A percentile compares a stretch with the other conserved stretches of the same genome.
Conservation (phyloP, 2,329 filamentous ascomycete species). For the Achaetomium macrosporum region DNA sequence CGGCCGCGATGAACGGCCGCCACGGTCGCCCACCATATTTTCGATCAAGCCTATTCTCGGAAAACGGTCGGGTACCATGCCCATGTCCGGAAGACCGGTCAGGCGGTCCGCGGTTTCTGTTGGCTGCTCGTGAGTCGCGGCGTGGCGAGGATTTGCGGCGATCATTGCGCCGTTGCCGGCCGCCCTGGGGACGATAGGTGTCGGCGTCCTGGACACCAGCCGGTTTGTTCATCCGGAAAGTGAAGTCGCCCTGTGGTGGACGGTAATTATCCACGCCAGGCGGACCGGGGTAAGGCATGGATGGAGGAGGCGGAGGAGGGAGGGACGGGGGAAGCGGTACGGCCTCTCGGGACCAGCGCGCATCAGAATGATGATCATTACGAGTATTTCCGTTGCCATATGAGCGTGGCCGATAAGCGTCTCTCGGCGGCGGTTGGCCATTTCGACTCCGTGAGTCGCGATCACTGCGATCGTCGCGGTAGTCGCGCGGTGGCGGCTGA, state of each 20-base stretch:
- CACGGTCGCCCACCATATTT: conserved; percentile 13
- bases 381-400: conserved; percentile 7
- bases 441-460: conserved; percentile 17
- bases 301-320: neutral
- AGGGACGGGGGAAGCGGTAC: conserved; percentile 1
- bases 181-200: conserved; percentile 29
- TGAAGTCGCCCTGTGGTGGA: conserved; percentile 47
- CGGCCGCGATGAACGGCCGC: conserved; percentile 35
- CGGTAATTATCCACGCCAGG: conserved; percentile 25
- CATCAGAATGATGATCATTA: conserved; percentile 1
- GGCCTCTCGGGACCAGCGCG: conserved; percentile 4
- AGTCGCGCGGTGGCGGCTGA: conserved; percentile 14
- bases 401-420: conserved; percentile 14
- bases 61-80: neutral
- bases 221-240: conserved; percentile 50
- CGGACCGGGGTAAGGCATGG: conserved; percentile 9
- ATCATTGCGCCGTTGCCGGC: conserved; percentile 11
- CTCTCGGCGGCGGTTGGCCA: conserved; percentile 4
- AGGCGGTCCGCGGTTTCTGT: conserved; percentile 5
- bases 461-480: conserved; percentile 10
- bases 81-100: neutral
- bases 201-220: conserved; percentile 39
- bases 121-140: conserved; percentile 4
- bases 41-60: conserved; percentile 1
- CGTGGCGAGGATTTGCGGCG: conserved; percentile 3